Evolutionary conservation across 2,329 filamentous ascomycete genomes (phyloP).

Genomic region (Hymenoscyphus repandus): DNA sequence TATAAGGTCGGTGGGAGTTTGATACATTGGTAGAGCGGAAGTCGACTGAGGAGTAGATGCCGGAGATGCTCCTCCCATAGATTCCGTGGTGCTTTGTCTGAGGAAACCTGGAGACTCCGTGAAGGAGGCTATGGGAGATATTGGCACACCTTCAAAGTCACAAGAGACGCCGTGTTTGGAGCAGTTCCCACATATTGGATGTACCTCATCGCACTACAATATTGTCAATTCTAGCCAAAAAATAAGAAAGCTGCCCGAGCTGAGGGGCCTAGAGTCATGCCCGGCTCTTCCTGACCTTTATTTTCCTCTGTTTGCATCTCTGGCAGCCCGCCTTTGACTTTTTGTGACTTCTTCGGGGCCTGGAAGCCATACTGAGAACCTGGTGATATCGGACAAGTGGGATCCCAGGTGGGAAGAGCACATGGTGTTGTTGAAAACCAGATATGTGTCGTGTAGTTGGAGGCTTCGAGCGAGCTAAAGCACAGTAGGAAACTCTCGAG

Average conservation of each 20-base stretch:
- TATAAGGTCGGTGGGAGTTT: constrained; percentile 18
- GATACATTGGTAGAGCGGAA: constrained; percentile 19
- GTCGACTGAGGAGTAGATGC: constrained; percentile 13
- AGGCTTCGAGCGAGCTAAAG: too few species aligned
- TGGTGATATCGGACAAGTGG: not conserved
- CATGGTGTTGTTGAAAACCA: not conserved
- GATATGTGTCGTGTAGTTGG: too few species aligned
- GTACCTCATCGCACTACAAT: constrained; percentile 55
- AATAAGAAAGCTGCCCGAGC: not conserved
- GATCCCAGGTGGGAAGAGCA: not conserved
- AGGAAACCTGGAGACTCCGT: not conserved
- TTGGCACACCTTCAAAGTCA: constrained; percentile 50
- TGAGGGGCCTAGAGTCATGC: not conserved
- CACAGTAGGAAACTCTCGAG: too few species aligned
- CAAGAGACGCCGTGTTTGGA: constrained; percentile 61
- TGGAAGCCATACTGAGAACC: not conserved
- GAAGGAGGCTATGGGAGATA: constrained; percentile 13
- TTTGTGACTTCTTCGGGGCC: constrained; percentile 42
- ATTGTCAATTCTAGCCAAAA: constrained; percentile 1
- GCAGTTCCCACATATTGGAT: constrained; percentile 62
- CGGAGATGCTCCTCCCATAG: constrained; percentile 4
- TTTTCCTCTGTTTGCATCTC: constrained; percentile 62
- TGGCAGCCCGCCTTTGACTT: constrained; percentile 64
- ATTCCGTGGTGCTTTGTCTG: constrained; percentile 18
- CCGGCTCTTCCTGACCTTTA: constrained; percentile 53